Evolutionary conservation across 2,329 filamentous ascomycete genomes (phyloP), one percentile per base, ranked within the genome.

Genomic region (Orbilia blumenaviensis): DNA sequence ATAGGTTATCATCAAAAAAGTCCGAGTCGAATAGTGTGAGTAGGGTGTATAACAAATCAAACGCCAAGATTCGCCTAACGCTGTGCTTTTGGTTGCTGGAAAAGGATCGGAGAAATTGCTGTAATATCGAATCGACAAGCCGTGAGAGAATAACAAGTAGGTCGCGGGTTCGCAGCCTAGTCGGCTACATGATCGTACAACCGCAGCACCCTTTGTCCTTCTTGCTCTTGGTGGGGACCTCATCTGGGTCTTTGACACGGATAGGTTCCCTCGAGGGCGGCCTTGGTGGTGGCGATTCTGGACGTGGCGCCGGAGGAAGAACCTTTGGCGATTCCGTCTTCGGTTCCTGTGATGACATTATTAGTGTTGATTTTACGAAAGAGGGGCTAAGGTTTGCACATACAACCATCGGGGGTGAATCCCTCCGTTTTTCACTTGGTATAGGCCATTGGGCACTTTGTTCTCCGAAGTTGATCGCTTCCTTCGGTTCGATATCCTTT

Each of bases 401-500:
- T 76, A 76, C 72, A n/a, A 66, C 42, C 72, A 76, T 76, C 3
- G 72, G 64, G 41, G 72, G 72, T 9, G 56, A 48, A 23, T 76
- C 72, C 42, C 64, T 76, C 50, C 54, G 66, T 27, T 69, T 76
- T 42, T 76, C 72, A 23, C 64, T 76, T 8, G 64, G 54, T 32
- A 60, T 50, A 16, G 72, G 72, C 72, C 72, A 76, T 60, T 67
- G 58, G 21, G 72, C 54, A 29, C 64, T 60, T 25, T 76, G 54
- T 14, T 69, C 64, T 9, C 72, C 72, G 61, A 69, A 76, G 38
- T 76, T 64, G 48, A 76, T 69, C 8, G 72, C 72, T 44, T 76
- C 72, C 50, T 76, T 76, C 27, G 64, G 72, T 18, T 78, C 77
- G 61, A 84, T 83, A 50, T 91, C 88, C 56, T 91, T 88, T 38